These are phyloP conservation scores for Boletales sp. DNA, from an alignment of 768 basidiomycete genomes.

Conservation along the genomic window DNA sequence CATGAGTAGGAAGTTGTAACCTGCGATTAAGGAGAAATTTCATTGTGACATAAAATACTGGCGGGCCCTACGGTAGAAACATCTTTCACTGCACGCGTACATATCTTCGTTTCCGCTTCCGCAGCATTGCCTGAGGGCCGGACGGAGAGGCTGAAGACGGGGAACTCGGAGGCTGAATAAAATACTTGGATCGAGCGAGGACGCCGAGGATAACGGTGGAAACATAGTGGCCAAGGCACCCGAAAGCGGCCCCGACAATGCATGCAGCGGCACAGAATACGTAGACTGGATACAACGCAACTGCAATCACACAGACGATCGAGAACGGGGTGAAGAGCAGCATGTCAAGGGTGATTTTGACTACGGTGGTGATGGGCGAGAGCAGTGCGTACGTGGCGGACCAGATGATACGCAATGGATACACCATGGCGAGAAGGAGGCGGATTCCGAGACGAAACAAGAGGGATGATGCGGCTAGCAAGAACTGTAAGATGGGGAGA, in stretches of 20 bases:
- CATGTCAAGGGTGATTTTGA: conserved; percentile 38
- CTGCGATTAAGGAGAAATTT: not conserved
- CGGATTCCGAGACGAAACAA: conserved; percentile 13
- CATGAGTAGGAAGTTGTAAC: not conserved
- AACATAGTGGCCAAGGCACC: conserved; percentile 34
- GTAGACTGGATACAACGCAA: conserved; percentile 52
- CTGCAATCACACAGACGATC: conserved; percentile 35
- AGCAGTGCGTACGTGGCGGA: conserved; percentile 37
- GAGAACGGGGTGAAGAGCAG: conserved; percentile 46
- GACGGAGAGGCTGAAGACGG: not conserved
- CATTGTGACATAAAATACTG: not conserved
- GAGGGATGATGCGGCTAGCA: conserved; percentile 7
- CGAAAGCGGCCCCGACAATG: conserved; percentile 46
- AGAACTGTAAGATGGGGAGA: conserved; percentile 16
- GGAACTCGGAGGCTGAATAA: conserved; percentile 3
- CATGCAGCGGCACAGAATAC: conserved; percentile 55
- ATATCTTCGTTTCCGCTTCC: conserved; percentile 22
- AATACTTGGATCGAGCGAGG: conserved; percentile 13
- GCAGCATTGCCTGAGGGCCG: conserved; percentile 11
- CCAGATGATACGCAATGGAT: conserved; percentile 24
- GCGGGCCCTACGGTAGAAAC: not conserved
- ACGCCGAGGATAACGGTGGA: conserved; percentile 8
- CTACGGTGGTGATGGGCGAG: conserved; percentile 44
- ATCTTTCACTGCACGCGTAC: conserved; percentile 20
- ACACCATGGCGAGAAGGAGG: conserved; percentile 8